Percentiles rank a stretch among this genome's conserved stretches.
These are phyloP conservation scores for Tolypocladium ovalisporum DNA, from an alignment of 2,329 filamentous ascomycete species.

Conservation along the genomic window DNA sequence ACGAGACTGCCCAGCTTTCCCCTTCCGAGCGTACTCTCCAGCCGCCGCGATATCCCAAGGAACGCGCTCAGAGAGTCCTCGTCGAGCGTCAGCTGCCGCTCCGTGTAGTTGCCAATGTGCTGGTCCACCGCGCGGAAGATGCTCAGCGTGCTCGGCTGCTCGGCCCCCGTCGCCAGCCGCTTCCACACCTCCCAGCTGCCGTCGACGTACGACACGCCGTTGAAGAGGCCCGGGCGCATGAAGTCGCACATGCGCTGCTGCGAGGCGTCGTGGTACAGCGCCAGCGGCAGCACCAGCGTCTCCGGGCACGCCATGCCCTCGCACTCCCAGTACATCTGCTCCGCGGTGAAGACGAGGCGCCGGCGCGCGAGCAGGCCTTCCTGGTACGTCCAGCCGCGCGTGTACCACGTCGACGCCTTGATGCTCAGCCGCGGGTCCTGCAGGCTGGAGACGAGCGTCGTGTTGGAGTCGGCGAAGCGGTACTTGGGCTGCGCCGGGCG, in stretches of 20 bases:
- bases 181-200: constrained; percentile 25
- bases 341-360: constrained; percentile 26
- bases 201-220: constrained; percentile 22
- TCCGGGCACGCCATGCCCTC: constrained; percentile 26
- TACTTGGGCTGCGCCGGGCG: constrained; percentile 18
- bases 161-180: constrained; percentile 14
- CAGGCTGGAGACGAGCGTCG: constrained; percentile 21
- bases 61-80: constrained; percentile 22
- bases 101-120: constrained; percentile 20
- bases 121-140: constrained; percentile 23
- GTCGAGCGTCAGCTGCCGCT: constrained; percentile 15
- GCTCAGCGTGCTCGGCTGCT: constrained; percentile 21
- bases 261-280: constrained; percentile 18
- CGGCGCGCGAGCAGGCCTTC: constrained; percentile 24
- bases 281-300: constrained; percentile 18
- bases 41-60: constrained; percentile 17
- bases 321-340: constrained; percentile 29
- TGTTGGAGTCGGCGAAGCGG: constrained; percentile 18
- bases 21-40: constrained; percentile 18
- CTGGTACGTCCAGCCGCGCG: constrained; percentile 28
- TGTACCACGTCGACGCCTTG: constrained; percentile 21
- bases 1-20: constrained; percentile 18
- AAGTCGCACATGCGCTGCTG: constrained; percentile 24
- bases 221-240: constrained; percentile 22
- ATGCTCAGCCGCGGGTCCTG: constrained; percentile 17